phyloP scores from a whole-genome alignment of 2,329 filamentous ascomycete genomes.

The Coniochaeta pulveracea region DNA sequence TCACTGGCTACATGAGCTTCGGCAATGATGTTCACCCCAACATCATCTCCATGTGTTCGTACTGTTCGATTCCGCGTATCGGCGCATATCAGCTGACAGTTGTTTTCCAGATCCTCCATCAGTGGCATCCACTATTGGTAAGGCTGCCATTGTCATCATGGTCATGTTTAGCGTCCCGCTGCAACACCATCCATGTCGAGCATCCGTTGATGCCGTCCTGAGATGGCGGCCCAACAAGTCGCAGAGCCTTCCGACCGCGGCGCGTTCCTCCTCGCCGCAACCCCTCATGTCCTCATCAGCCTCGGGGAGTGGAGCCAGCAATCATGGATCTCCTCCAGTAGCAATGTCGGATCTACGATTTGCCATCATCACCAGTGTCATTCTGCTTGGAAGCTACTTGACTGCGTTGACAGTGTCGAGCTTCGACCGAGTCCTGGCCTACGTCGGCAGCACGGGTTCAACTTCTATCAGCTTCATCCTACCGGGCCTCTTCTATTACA shows the following conservation, averaged over 20 bases:
- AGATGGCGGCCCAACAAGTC: conserved; percentile 67
- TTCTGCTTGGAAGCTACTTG: conserved; percentile 75
- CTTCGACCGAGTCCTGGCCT: conserved; percentile 83
- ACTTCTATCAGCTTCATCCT: conserved; percentile 97
- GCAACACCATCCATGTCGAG: conserved; percentile 90
- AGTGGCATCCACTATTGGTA: conserved; percentile 79
- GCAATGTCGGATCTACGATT: conserved; percentile 82
- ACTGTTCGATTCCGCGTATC: background rate
- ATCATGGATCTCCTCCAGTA: conserved; percentile 41
- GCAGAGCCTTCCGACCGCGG: conserved; percentile 23
- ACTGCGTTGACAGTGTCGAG: conserved; percentile 86
- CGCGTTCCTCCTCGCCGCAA: conserved; percentile 27
- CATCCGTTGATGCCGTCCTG: conserved; percentile 87
- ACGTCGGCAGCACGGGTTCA: conserved; percentile 87
- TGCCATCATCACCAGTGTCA: conserved; percentile 74
- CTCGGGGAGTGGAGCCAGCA: conserved; percentile 1
- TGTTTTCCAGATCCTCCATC: conserved; percentile 49
- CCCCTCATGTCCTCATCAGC: conserved; percentile 25
- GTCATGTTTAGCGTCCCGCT: conserved; percentile 95
- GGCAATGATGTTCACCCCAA: conserved; percentile 84
- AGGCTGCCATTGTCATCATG: conserved; percentile 87
- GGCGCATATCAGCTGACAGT: conserved; percentile 7
- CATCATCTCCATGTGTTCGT: conserved; percentile 83
- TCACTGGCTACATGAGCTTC: conserved; percentile 93
- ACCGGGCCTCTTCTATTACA: conserved; percentile 95